These are phyloP conservation scores for Symbiodinium natans DNA, from an alignment of 73 alveolate species.

Conservation along the genomic window DNA sequence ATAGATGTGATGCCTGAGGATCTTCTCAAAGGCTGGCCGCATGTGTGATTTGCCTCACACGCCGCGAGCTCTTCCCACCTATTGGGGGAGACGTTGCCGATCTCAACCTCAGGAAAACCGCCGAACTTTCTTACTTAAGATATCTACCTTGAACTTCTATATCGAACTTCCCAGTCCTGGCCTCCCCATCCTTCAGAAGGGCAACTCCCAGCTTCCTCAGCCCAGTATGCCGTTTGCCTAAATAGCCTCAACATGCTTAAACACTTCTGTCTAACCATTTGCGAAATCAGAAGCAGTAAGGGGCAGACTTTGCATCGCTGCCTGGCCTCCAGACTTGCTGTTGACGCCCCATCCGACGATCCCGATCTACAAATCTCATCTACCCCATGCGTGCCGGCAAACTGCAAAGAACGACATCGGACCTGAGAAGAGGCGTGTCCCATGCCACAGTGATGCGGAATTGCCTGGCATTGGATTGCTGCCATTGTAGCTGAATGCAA, in stretches of 20 bases:
- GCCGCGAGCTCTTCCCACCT: not conserved
- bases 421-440: conserved; percentile 42
- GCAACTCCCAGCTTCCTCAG: conserved; percentile 67
- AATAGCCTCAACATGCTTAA: no score
- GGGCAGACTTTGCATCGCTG: not conserved
- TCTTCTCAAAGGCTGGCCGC: not conserved
- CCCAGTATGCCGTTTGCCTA: no score
- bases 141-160: no score
- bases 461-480: conserved; percentile 70
- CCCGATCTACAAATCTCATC: no score
- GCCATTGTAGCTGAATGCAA: no score
- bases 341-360: no score
- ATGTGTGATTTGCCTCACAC: not conserved
- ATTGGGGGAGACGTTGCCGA: conserved; percentile 28
- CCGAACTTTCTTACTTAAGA: not conserved
- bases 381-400: no score
- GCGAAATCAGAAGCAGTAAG: no score
- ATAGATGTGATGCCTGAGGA: conserved; percentile 28
- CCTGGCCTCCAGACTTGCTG: not conserved
- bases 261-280: no score
- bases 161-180: no score
- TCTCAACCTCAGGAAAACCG: conserved; percentile 10
- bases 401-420: no score
- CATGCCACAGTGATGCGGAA: conserved; percentile 54
- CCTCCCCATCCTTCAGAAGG: conserved; percentile 67